phyloP scores from a whole-genome alignment of 306 rosid species.

The Citrullus mucosospermus region DNA sequence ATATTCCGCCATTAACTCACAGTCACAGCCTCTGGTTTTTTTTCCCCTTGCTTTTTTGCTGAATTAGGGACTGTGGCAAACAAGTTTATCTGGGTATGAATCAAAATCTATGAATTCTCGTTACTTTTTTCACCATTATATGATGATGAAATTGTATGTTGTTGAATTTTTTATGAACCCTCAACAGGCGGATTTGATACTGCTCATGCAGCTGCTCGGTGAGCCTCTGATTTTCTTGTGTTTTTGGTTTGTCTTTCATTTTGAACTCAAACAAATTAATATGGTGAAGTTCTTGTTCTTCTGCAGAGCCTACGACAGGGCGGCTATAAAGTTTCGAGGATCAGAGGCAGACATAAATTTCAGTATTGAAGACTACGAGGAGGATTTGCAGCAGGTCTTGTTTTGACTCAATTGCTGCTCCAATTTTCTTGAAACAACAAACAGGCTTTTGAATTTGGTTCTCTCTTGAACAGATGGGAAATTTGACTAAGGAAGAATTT shows the following conservation, averaged over 20 bases:
- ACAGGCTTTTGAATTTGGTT: background rate
- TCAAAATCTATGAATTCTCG: background rate
- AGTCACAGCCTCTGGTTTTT: slow-evolving; percentile 7
- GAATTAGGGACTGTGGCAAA: slow-evolving; percentile 91
- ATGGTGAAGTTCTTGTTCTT: background rate
- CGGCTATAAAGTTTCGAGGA: slow-evolving; percentile 92
- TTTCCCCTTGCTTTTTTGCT: background rate
- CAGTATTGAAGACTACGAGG: slow-evolving; percentile 75
- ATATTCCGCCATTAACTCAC: background rate
- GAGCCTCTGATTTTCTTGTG: slow-evolving; percentile 14
- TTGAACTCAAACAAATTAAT: background rate
- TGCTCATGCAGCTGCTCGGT: slow-evolving; percentile 99
- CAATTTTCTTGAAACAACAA: background rate
- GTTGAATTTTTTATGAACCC: background rate
- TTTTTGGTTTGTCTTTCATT: background rate
- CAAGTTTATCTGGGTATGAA: slow-evolving; percentile 93
- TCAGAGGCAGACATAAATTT: slow-evolving; percentile 91
- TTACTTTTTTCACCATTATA: background rate
- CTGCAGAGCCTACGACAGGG: slow-evolving; percentile 91
- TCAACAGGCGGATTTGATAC: slow-evolving; percentile 93
- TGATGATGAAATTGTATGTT: background rate
- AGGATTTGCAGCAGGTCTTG: slow-evolving; percentile 78
- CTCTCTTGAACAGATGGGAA: slow-evolving; percentile 53
- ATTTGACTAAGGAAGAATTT: slow-evolving; percentile 85
- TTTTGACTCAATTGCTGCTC: background rate